Conservation (phyloP, 306 rosid genomes). For the Quercus suber region DNA sequence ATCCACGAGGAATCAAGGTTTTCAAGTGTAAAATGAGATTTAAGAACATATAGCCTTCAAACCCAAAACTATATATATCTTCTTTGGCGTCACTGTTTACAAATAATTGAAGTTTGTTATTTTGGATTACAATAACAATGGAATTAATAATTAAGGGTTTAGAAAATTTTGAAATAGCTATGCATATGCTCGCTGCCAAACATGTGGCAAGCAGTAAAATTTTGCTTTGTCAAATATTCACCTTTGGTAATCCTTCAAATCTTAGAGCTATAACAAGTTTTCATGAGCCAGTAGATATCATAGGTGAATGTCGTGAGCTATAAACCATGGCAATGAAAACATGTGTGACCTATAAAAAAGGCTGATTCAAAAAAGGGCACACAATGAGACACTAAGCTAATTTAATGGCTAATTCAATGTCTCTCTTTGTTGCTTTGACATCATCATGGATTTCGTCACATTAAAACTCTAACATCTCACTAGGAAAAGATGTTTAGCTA, state of each 20-base stretch:
- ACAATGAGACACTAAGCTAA: too few relatives aligned
- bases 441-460: constrained; percentile 45
- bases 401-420: constrained; percentile 34
- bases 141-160: too few relatives aligned
- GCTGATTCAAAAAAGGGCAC: too few relatives aligned
- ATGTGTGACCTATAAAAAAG: constrained; percentile 33
- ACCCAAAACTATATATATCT: too few relatives aligned
- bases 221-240: constrained; percentile 13
- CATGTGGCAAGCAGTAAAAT: neutral
- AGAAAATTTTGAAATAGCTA: too few relatives aligned
- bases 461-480: constrained; percentile 49
- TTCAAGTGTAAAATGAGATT: too few relatives aligned
- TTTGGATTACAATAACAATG: too few relatives aligned
- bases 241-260: constrained; percentile 81
- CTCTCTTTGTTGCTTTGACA: constrained; percentile 53
- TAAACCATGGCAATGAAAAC: constrained; percentile 53
- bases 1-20: too few relatives aligned
- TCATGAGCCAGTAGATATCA: constrained; percentile 71
- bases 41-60: too few relatives aligned
- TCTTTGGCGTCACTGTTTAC: too few relatives aligned
- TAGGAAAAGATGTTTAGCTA: constrained; percentile 16
- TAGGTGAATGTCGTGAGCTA: constrained; percentile 48
- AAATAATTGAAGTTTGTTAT: too few relatives aligned
- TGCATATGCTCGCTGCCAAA: too few relatives aligned
- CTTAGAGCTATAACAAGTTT: constrained; percentile 83